These are phyloP conservation scores for Tanozyma kutaoensis DNA, from an alignment of 805 yeast species.

Conservation along the genomic window DNA sequence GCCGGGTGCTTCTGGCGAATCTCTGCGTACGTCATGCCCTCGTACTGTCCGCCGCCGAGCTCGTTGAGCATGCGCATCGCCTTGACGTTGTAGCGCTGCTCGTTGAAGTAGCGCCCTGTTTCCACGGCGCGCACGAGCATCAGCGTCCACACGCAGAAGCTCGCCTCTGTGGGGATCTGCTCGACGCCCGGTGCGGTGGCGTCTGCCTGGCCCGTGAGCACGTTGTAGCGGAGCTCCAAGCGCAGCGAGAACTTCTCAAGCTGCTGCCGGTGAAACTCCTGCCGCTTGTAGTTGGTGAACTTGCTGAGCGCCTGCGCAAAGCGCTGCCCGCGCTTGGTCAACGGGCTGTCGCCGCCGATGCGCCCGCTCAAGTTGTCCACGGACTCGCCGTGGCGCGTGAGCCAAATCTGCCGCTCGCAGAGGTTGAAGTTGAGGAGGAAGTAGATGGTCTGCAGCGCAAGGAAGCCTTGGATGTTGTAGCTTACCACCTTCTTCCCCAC, in stretches of 20 bases:
- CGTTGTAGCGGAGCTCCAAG: constrained; percentile 28
- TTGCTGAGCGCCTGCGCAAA: constrained; percentile 62
- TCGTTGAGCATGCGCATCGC: constrained; percentile 91
- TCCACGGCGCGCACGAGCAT: constrained; percentile 71
- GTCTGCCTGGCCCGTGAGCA: constrained; percentile 10
- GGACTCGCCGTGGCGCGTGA: constrained; percentile 91
- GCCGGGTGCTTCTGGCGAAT: constrained; percentile 60
- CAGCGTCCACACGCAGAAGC: constrained; percentile 86
- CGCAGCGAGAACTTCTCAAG: constrained; percentile 37
- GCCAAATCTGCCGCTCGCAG: constrained; percentile 84
- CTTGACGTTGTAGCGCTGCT: constrained; percentile 50
- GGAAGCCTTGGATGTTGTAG: constrained; percentile 72
- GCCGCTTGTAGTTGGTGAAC: constrained; percentile 61
- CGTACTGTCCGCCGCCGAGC: constrained; percentile 84
- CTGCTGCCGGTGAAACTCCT: constrained; percentile 53
- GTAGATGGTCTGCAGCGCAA: constrained; percentile 88
- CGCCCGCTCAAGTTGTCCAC: constrained; percentile 72
- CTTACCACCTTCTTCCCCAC: constrained; percentile 92
- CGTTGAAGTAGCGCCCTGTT: constrained; percentile 68
- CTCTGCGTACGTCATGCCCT: constrained; percentile 86
- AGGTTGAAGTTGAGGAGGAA: constrained; percentile 68
- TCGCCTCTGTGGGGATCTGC: constrained; percentile 42
- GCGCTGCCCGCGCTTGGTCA: constrained; percentile 67
- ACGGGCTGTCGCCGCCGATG: constrained; percentile 82
- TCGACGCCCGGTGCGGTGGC: constrained; percentile 1